Conservation (phyloP, 1,284 basidiomycete species). For the Trametes polyzona region DNA sequence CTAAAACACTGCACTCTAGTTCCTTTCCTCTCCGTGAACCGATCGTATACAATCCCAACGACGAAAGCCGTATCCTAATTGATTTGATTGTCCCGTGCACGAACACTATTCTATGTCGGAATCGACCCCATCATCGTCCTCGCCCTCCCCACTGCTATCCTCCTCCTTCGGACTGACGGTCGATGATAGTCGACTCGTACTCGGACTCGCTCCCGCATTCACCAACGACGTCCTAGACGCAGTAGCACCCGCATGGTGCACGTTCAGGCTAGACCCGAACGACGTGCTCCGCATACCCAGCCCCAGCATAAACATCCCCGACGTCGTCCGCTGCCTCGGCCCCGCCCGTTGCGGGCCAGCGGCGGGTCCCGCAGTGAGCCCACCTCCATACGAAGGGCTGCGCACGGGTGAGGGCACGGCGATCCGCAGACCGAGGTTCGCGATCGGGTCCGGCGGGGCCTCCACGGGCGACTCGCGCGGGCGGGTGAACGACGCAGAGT, state of each 20-base stretch:
- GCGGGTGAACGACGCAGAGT: slow-evolving; percentile 47
- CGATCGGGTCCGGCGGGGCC: slow-evolving; percentile 45
- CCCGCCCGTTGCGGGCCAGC: slow-evolving; percentile 28
- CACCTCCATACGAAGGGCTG: slow-evolving; percentile 11
- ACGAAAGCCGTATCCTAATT: too few species aligned
- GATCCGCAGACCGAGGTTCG: slow-evolving; percentile 57
- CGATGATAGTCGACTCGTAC: slow-evolving; percentile 8
- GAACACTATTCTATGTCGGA: slow-evolving; percentile 30
- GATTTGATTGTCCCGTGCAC: too few species aligned
- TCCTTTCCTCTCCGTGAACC: too few species aligned
- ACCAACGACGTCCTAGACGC: slow-evolving; percentile 15
- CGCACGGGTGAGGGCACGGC: slow-evolving; percentile 54
- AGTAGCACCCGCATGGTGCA: slow-evolving; percentile 10
- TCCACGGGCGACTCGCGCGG: slow-evolving; percentile 17
- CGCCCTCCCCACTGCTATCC: slow-evolving; percentile 7
- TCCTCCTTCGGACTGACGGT: slow-evolving; percentile 6
- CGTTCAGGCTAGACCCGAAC: slow-evolving; percentile 25
- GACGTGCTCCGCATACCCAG: slow-evolving; percentile 47
- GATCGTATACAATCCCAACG: too few species aligned
- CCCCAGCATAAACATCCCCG: slow-evolving; percentile 66
- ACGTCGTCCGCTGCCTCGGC: slow-evolving; percentile 49
- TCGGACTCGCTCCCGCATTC: slow-evolving; percentile 3
- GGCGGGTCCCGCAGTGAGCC: slow-evolving; percentile 17
- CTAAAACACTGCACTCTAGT: too few species aligned
- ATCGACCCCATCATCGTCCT: slow-evolving; percentile 15